Base-by-base conservation (phyloP, 164 flowering plant genomes). In the Pachysandra terminalis region DNA sequence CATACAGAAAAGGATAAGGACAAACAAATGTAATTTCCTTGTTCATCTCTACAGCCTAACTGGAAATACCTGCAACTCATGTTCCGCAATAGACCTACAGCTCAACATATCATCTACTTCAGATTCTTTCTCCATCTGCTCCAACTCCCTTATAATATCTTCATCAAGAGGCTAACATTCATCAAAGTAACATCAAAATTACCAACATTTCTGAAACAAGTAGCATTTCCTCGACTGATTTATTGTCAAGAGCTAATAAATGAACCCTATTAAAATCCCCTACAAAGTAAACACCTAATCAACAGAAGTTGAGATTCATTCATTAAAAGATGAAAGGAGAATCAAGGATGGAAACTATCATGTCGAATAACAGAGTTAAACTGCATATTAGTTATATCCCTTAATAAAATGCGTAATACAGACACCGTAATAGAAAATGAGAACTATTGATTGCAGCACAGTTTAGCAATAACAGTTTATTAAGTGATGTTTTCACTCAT, bases 71-170 rank as follows among this genome's bases (percentile, higher is more conserved):
- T 90, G 85, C 72, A 86, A 60, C 75, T 87, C 85, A 60, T 61
- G 28, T 77, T 95, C 99, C n/a, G 99, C 99, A 71, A 80, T 73
- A 64, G 90, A 82, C 66, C 99, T 84, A 71, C 84, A 95, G 65
- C 62, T 81, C 76, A 95, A 77, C 40, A 95, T 95, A 76, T 92
- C 99, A 66, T 89, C 96, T 54, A 92, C 66, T 62, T 90, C 97
- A 70, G 76, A 80, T 64, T 83, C 93, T 76, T 84, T 95, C 81
- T 95, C 99, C 90, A 95, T 84, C 78, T 78, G 81, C 81, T 95
- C 97, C 82, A 95, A 75, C 64, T 86, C 86, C 52, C 19, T 57
- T 77, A 88, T 75, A 72, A 84, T 64, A 74, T 70, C 69, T 66
- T 82, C 86, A 70, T 84, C 84, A 65, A 88, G 83, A 25, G 84